A percentile compares a stretch with the other conserved stretches of the same genome.
These are phyloP conservation scores for Trametes polyzona DNA, from an alignment of 1,284 basidiomycete species.

Conservation along the genomic window DNA sequence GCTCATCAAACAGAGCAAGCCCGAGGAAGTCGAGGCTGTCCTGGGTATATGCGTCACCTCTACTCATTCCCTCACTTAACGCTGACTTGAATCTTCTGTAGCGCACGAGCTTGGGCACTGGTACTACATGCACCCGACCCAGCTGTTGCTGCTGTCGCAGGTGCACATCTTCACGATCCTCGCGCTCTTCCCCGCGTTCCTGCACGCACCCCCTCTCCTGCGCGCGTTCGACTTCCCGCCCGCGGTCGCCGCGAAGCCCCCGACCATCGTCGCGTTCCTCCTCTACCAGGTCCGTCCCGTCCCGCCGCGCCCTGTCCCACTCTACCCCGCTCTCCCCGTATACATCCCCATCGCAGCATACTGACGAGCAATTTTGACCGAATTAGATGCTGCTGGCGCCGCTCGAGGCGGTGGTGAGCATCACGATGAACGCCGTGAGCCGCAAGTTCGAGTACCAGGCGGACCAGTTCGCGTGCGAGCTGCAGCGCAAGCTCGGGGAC, in stretches of 20 bases:
- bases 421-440: conserved; percentile 80
- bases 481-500: conserved; percentile 52
- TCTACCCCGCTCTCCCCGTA: not conserved
- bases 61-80: not conserved
- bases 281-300: conserved; percentile 69
- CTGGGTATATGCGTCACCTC: conserved; percentile 51
- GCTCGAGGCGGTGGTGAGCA: conserved; percentile 77
- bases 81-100: conserved; percentile 28
- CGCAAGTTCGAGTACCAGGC: conserved; percentile 91
- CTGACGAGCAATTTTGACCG: too few relatives aligned
- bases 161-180: conserved; percentile 88
- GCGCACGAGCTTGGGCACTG: conserved; percentile 97
- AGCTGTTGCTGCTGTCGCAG: conserved; percentile 87
- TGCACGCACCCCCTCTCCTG: conserved; percentile 84
- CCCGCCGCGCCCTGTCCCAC: not conserved
- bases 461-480: conserved; percentile 78
- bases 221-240: conserved; percentile 86
- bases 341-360: too few relatives aligned
- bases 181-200: conserved; percentile 89
- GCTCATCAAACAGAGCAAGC: conserved; percentile 86
- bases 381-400: conserved; percentile 87
- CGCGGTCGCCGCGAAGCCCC: conserved; percentile 66
- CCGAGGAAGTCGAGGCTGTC: conserved; percentile 91
- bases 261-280: conserved; percentile 88
- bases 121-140: conserved; percentile 88